phyloP scores from a whole-genome alignment of 2,329 filamentous ascomycete species.

The Boeremia lycopersici region DNA sequence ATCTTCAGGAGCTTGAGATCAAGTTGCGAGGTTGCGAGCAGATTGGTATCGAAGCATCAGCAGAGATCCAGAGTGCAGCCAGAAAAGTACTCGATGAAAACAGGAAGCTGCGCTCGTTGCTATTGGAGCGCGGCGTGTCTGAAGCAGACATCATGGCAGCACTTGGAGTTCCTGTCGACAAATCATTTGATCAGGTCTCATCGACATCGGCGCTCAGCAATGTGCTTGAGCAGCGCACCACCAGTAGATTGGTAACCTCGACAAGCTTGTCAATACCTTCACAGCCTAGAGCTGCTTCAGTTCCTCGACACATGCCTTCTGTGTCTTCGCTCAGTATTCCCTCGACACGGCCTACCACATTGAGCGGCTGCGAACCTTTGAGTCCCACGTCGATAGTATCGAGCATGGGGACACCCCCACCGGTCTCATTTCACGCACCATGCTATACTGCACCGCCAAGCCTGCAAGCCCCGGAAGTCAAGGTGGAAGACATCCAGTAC shows the following conservation, averaged over 20 bases:
- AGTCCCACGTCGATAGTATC: constrained; percentile 43
- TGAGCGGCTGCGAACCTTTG: constrained; percentile 35
- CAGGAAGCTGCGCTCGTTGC: constrained; percentile 63
- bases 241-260: constrained; percentile 28
- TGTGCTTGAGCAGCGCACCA: constrained; percentile 41
- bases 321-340: constrained; percentile 32
- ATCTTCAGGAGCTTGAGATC: constrained; percentile 71
- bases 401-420: constrained; percentile 40
- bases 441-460: constrained; percentile 30
- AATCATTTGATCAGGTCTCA: constrained; percentile 36
- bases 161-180: constrained; percentile 31
- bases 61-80: constrained; percentile 74
- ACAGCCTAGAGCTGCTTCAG: constrained; percentile 18
- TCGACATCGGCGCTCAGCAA: constrained; percentile 33
- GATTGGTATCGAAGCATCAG: constrained; percentile 69
- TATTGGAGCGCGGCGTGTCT: constrained; percentile 63
- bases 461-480: constrained; percentile 29
- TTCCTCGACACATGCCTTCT: constrained; percentile 26
- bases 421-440: constrained; percentile 27
- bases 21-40: constrained; percentile 68
- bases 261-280: constrained; percentile 26
- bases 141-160: constrained; percentile 58
- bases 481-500: constrained; percentile 31
- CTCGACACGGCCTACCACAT: constrained; percentile 24
- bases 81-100: constrained; percentile 74